Evolutionary conservation across 176 grass and related monocot species (phyloP).

Genomic region (Ananas comosus): DNA sequence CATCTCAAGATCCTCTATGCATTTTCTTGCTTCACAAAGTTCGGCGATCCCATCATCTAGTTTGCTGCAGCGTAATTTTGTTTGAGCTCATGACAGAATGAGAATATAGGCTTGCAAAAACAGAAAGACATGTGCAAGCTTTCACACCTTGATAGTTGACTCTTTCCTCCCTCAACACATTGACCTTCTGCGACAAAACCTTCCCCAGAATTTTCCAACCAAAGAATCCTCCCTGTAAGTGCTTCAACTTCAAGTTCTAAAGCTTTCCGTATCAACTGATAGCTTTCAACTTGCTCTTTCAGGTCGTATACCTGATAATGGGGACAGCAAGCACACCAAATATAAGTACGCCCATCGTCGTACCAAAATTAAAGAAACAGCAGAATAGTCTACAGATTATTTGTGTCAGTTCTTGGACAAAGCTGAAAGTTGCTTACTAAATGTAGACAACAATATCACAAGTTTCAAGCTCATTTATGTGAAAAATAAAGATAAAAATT

Average conservation of each 20-base stretch:
- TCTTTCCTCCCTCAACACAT: conserved; percentile 10
- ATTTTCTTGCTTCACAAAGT: conserved; percentile 50
- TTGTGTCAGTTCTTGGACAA: not conserved
- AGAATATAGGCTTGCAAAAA: not conserved
- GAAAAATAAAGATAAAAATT: not conserved
- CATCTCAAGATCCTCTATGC: conserved; percentile 39
- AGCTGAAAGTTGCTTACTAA: not conserved
- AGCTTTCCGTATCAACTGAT: conserved; percentile 40
- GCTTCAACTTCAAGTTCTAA: conserved; percentile 36
- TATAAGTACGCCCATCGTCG: not conserved
- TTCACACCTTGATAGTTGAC: conserved; percentile 32
- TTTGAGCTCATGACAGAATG: not conserved
- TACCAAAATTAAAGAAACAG: not conserved
- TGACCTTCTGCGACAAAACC: conserved; percentile 23
- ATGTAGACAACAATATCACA: not conserved
- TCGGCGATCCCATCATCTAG: conserved; percentile 28
- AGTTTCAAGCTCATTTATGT: not conserved
- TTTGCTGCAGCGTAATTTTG: not conserved
- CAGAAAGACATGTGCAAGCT: conserved; percentile 2
- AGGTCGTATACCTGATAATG: conserved; percentile 47
- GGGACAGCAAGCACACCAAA: not conserved
- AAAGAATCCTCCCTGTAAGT: conserved; percentile 28
- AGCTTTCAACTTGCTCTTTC: conserved; percentile 71
- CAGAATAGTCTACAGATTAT: not conserved
- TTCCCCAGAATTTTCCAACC: conserved; percentile 31